phyloP scores from a whole-genome alignment of 257 asterid species.

The Pogostemon cablin region DNA sequence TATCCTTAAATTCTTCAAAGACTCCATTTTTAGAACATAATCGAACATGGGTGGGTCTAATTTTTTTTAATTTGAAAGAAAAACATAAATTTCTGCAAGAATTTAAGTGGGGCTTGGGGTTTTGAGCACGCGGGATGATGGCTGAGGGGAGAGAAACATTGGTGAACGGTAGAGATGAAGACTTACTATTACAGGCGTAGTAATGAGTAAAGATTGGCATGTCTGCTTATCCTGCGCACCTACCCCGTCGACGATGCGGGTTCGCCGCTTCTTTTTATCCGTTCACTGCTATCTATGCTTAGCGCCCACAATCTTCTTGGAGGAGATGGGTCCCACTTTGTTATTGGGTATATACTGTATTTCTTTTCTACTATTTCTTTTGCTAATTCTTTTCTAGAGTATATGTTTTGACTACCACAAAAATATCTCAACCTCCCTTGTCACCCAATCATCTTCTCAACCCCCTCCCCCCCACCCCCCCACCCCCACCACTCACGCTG shows the following conservation, averaged over 20 bases:
- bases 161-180: conserved; percentile 37
- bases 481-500: too few relatives aligned
- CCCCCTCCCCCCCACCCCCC: too few relatives aligned
- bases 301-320: conserved; percentile 9
- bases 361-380: too few relatives aligned
- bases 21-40: conserved; percentile 67
- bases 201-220: conserved; percentile 56
- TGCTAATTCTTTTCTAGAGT: too few relatives aligned
- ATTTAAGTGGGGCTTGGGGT: conserved; percentile 39
- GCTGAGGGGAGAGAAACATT: conserved; percentile 26
- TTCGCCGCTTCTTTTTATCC: conserved; percentile 36
- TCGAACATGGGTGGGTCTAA: conserved; percentile 42
- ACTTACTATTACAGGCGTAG: conserved; percentile 28
- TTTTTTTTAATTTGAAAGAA: conserved; percentile 38
- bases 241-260: conserved; percentile 24
- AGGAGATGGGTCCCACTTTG: conserved; percentile 12
- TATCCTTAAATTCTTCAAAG: conserved; percentile 46
- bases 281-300: conserved; percentile 11
- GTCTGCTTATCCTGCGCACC: conserved; percentile 48
- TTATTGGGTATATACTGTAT: too few relatives aligned
- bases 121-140: conserved; percentile 35
- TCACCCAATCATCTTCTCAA: too few relatives aligned
- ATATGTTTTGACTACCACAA: too few relatives aligned
- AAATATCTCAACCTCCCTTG: too few relatives aligned
- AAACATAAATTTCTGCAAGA: conserved; percentile 37